These are phyloP conservation scores for Tetradesmus obliquus DNA, from an alignment of 139 green algal species.

Conservation along the genomic window DNA sequence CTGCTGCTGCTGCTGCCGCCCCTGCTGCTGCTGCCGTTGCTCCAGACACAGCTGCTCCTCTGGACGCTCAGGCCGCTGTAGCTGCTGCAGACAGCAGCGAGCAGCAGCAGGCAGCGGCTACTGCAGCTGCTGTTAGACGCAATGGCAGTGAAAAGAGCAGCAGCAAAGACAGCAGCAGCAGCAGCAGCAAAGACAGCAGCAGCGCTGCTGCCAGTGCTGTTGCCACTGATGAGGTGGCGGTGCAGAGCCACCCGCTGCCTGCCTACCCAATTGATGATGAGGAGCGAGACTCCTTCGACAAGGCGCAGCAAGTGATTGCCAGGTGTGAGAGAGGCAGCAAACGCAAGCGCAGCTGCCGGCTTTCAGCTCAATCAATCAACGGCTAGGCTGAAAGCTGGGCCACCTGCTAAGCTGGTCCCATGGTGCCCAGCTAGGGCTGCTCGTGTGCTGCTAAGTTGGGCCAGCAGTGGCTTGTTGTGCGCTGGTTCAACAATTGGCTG, in stretches of 20 bases:
- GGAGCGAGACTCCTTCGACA: constrained; percentile 19
- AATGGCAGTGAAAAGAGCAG: not conserved
- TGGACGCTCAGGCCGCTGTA: not conserved
- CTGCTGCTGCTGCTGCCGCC: not conserved
- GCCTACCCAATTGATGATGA: constrained; percentile 1
- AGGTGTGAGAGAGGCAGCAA: not conserved
- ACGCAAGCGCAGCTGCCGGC: no score
- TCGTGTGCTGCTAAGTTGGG: no score
- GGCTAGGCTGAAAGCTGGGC: no score
- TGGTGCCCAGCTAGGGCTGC: no score
- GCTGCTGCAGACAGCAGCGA: not conserved
- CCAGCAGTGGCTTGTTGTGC: no score
- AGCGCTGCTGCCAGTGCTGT: not conserved
- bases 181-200: not conserved
- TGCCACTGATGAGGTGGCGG: not conserved
- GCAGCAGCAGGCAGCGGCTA: not conserved
- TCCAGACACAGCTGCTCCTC: not conserved
- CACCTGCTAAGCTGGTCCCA: no score
- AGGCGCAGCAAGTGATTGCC: constrained; percentile 27
- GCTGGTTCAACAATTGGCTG: no score
- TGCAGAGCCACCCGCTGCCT: constrained; percentile 10
- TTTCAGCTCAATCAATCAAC: no score
- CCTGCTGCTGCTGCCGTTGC: not conserved
- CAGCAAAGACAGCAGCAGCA: not conserved
- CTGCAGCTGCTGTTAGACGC: not conserved